phyloP scores from a whole-genome alignment of 2,329 filamentous ascomycete genomes.

The Trichothecium roseum region DNA sequence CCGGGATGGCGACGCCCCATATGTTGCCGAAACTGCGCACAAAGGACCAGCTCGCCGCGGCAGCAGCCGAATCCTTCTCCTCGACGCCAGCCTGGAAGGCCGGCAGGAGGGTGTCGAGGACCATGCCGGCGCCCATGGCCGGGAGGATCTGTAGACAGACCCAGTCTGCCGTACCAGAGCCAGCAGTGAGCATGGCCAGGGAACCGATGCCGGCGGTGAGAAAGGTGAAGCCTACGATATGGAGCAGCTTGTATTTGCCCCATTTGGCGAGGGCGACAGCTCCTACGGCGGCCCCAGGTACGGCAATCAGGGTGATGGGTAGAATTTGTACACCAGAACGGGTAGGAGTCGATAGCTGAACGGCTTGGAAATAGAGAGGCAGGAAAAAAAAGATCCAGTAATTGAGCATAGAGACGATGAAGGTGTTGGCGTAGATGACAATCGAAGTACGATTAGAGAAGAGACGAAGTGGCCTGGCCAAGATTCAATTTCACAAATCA shows the following conservation, averaged over 20 bases:
- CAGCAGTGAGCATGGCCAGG: slow-evolving; percentile 23
- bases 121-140: slow-evolving; percentile 28
- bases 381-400: slow-evolving; percentile 29
- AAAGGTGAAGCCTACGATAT: slow-evolving; percentile 24
- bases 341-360: slow-evolving; percentile 20
- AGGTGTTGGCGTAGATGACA: slow-evolving; percentile 13
- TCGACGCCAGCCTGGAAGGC: slow-evolving; percentile 26
- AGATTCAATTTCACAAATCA: too few species aligned
- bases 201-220: slow-evolving; percentile 30
- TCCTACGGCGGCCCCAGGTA: slow-evolving; percentile 15
- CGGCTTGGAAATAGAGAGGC: slow-evolving; percentile 35
- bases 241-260: slow-evolving; percentile 22
- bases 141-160: slow-evolving; percentile 26
- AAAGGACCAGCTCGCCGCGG: slow-evolving; percentile 29
- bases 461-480: slow-evolving; percentile 9
- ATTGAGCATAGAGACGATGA: slow-evolving; percentile 12
- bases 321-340: slow-evolving; percentile 22
- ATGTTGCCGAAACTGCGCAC: slow-evolving; percentile 31
- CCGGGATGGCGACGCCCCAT: slow-evolving; percentile 34
- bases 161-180: slow-evolving; percentile 23
- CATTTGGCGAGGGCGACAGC: slow-evolving; percentile 18
- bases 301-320: slow-evolving; percentile 15
- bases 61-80: slow-evolving; percentile 23
- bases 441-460: slow-evolving; percentile 11
- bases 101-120: slow-evolving; percentile 30